These are phyloP conservation scores for Prunus fruticosa DNA, from an alignment of 306 rosid species.

Conservation along the genomic window DNA sequence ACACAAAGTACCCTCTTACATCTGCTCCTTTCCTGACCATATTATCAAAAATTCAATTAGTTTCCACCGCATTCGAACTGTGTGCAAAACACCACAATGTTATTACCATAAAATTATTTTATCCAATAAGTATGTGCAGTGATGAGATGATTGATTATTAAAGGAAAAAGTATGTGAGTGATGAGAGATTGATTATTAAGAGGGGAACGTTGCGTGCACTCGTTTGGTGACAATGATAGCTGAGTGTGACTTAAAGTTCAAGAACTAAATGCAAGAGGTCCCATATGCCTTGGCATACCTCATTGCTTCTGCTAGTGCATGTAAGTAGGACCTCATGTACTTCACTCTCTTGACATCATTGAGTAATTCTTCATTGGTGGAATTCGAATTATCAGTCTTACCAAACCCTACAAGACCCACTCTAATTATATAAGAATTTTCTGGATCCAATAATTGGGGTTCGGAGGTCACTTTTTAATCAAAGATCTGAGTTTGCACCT, in stretches of 20 bases:
- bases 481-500: neutral
- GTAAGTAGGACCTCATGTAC: slow-evolving; percentile 49
- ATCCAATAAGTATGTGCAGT: neutral
- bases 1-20: slow-evolving; percentile 65
- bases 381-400: slow-evolving; percentile 24
- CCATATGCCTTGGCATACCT: slow-evolving; percentile 29
- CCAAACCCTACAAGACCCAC: slow-evolving; percentile 43
- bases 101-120: neutral
- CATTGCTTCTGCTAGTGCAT: slow-evolving; percentile 39
- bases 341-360: slow-evolving; percentile 55
- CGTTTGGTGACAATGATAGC: neutral
- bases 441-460: neutral
- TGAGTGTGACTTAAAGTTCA: neutral
- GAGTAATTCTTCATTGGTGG: slow-evolving; percentile 15
- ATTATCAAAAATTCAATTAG: neutral
- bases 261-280: neutral
- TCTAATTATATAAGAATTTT: neutral
- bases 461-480: neutral
- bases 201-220: neutral
- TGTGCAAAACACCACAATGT: neutral
- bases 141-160: neutral
- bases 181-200: neutral
- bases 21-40: slow-evolving; percentile 43
- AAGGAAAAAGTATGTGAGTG: too few species aligned
- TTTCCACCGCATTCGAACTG: neutral